Base-by-base conservation (phyloP, 1,139 yeast species). In the Spencermartinsiella ligniputridi region DNA sequence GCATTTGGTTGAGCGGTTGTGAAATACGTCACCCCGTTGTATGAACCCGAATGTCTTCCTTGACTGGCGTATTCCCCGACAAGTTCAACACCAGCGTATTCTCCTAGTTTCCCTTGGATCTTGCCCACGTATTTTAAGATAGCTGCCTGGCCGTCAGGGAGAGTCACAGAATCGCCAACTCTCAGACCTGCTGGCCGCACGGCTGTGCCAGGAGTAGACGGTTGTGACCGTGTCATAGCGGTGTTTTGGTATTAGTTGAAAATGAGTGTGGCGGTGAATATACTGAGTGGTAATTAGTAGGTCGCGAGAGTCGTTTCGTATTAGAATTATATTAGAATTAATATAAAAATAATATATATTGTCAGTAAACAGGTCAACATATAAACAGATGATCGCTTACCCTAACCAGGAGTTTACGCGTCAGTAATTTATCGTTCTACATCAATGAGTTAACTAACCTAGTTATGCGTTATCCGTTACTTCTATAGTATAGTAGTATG, bases 11-110 rank as follows among this genome's bases (percentile, higher is more conserved):
- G 66, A 11, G 71, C 67, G 0, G 90, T 87, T 2, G 63, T 63
- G 60, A 89, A 89, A 63, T 88, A 88, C 37, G 65, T 61, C 3
- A 66, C 56, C 17, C 54, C 94, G 37, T 79, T 74, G 39, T 79
- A 76, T 21, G 72, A 69, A 6, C 98, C 98, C 53, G 78, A 75
- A 58, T 92, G 89, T 60, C 86, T 84, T 11, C 98, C 98, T 40
- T 79, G 71, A 3, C 57, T 58, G 1, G 73, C 68, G 17, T 83
- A 81, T 3, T 83, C 78, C 2, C 87, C 90, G 9, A 75, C 58
- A 39, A 92, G 69, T 61, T 92, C 97, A 3, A 92, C 75, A 1
- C 98, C 98, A 3, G 90, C 96, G 67, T 83, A 92, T n/a, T 72
- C 69, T 0, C 96, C 96, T 3, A 68, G 64, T 57, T 86, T 88